These are phyloP conservation scores for Trichosanthes truncata DNA, from an alignment of 306 rosid genomes.

Conservation along the genomic window DNA sequence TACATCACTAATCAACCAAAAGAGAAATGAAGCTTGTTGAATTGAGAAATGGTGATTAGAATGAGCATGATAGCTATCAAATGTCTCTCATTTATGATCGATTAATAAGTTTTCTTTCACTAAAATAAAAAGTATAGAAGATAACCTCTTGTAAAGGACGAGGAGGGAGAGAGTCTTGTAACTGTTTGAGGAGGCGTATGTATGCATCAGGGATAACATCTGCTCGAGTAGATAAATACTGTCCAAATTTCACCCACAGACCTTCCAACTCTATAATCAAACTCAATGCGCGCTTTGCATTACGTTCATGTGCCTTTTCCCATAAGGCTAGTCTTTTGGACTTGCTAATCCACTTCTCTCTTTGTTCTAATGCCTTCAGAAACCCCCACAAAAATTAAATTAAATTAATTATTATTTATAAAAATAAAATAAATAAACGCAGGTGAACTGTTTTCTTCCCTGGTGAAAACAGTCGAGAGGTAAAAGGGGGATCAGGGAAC, in stretches of 20 bases:
- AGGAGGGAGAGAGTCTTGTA: slow-evolving; percentile 97
- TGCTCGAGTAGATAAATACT: slow-evolving; percentile 91
- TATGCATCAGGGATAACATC: slow-evolving; percentile 94
- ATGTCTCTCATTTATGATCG: neutral
- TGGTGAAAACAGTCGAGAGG: neutral
- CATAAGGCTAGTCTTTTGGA: slow-evolving; percentile 45
- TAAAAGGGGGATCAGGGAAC: slow-evolving; percentile 1
- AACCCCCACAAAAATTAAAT: neutral
- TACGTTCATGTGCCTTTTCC: slow-evolving; percentile 88
- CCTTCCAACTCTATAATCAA: slow-evolving; percentile 88
- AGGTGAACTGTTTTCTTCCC: neutral
- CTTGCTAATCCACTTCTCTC: slow-evolving; percentile 75
- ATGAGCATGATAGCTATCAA: neutral
- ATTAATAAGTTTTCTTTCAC: neutral
- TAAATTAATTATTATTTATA: neutral
- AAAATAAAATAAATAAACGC: neutral
- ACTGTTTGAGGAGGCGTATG: slow-evolving; percentile 63
- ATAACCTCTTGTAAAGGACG: slow-evolving; percentile 88
- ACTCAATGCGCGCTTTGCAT: slow-evolving; percentile 72
- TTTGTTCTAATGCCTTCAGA: slow-evolving; percentile 62
- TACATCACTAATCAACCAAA: neutral
- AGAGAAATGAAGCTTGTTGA: neutral
- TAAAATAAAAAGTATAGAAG: neutral
- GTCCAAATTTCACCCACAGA: slow-evolving; percentile 98
- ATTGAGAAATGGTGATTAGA: neutral